Percentiles rank a stretch among this genome's conserved stretches.
Evolutionary conservation across 805 yeast genomes (phyloP).

Genomic region (Myxozyma neglecta): DNA sequence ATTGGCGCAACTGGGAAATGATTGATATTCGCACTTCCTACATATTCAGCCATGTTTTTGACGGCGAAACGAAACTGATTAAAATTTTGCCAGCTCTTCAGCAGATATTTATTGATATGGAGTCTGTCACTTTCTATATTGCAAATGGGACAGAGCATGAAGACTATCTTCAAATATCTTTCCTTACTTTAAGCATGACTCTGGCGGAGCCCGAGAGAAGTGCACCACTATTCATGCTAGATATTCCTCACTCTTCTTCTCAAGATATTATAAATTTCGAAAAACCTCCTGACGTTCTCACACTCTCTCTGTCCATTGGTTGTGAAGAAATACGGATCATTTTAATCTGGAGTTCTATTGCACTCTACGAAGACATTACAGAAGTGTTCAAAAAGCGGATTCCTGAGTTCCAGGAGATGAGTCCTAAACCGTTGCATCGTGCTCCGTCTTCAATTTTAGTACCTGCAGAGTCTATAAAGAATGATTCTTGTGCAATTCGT

Average conservation of each 20-base stretch:
- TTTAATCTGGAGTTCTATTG: conserved; percentile 12
- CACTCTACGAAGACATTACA: conserved; percentile 10
- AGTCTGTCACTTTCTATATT: conserved; percentile 38
- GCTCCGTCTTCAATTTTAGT: not conserved
- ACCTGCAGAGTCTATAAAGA: not conserved
- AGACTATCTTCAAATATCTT: conserved; percentile 39
- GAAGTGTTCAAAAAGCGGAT: not conserved
- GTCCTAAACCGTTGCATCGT: not conserved
- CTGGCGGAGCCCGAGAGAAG: not conserved
- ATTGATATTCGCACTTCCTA: conserved; percentile 58
- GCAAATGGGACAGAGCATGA: conserved; percentile 40
- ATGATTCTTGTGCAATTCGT: not conserved
- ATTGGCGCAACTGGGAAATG: conserved; percentile 94
- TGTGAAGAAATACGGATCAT: conserved; percentile 23
- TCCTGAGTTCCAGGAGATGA: not conserved
- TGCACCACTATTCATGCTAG: not conserved
- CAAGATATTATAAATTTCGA: not conserved
- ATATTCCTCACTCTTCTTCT: not conserved
- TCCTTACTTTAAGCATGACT: conserved; percentile 34
- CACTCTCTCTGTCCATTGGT: conserved; percentile 6
- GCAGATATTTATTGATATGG: conserved; percentile 39
- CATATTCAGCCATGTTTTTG: conserved; percentile 55
- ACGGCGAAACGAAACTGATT: conserved; percentile 31
- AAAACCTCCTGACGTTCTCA: not conserved
- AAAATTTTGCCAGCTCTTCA: conserved; percentile 9